phyloP scores from a whole-genome alignment of 2,329 filamentous ascomycete genomes.

The Apiospora arundinis region DNA sequence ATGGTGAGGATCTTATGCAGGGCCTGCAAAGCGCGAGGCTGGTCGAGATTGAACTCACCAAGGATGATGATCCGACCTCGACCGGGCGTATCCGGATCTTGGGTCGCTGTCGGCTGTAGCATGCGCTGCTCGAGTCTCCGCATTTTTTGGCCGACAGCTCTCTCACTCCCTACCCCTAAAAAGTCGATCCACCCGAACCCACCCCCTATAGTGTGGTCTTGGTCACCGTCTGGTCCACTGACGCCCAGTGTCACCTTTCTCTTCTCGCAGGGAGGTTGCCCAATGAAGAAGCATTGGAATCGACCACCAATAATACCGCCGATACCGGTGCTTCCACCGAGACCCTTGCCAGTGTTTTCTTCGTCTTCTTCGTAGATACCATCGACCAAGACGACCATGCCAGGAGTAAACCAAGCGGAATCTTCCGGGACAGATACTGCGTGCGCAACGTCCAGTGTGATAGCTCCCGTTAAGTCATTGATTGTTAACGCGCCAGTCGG shows the following conservation, averaged over 20 bases:
- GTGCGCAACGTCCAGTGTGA: conserved; percentile 81
- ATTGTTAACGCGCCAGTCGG: conserved; percentile 84
- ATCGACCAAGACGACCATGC: conserved; percentile 95
- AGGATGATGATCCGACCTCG: conserved; percentile 73
- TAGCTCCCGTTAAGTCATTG: conserved; percentile 87
- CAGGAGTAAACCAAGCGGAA: conserved; percentile 90
- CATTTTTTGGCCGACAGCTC: conserved; percentile 84
- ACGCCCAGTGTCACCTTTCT: conserved; percentile 80
- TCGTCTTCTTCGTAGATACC: conserved; percentile 97
- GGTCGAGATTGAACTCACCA: conserved; percentile 86
- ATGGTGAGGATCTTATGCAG: conserved; percentile 77
- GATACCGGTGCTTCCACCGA: conserved; percentile 81
- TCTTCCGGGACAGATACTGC: conserved; percentile 83
- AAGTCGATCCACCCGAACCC: conserved; percentile 99
- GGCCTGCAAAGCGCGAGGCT: conserved; percentile 80
- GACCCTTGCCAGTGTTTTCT: conserved; percentile 68
- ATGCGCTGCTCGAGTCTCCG: conserved; percentile 76
- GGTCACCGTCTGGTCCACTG: conserved; percentile 62
- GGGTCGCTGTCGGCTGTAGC: conserved; percentile 48
- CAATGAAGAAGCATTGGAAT: conserved; percentile 89
- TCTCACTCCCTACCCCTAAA: conserved; percentile 86
- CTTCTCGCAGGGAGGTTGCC: conserved; percentile 89
- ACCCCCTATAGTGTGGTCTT: conserved; percentile 70
- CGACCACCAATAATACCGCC: conserved; percentile 91
- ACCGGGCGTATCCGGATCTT: conserved; percentile 41